phyloP scores from a whole-genome alignment of 495 filamentous ascomycete genomes.

The Lophium mytilinum region DNA sequence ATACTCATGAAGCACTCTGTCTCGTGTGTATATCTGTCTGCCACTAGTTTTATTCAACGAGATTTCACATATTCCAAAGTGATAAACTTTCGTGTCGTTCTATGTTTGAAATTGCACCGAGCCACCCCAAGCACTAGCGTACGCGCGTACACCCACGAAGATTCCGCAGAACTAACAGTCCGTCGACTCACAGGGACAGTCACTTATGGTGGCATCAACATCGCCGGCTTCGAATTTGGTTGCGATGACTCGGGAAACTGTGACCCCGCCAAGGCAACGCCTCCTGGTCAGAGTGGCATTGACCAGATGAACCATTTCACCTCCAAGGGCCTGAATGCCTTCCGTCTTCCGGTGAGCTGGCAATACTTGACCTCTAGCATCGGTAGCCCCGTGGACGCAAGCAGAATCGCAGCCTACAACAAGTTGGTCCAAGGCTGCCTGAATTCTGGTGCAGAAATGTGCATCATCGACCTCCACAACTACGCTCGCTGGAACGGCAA shows the following conservation, averaged over 20 bases:
- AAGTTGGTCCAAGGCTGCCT: slow-evolving; percentile 51
- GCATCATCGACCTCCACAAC: slow-evolving; percentile 55
- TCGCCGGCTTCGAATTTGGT: slow-evolving; percentile 45
- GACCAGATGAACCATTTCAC: slow-evolving; percentile 52
- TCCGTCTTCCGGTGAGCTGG: slow-evolving; percentile 49
- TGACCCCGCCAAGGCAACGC: slow-evolving; percentile 18
- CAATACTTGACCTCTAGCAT: slow-evolving; percentile 48
- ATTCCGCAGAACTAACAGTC: too few relatives aligned
- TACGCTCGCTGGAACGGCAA: slow-evolving; percentile 52
- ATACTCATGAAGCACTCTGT: too few relatives aligned
- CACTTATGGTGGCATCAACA: slow-evolving; percentile 36
- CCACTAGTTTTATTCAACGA: too few relatives aligned
- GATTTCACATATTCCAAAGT: too few relatives aligned
- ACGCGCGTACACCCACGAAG: too few relatives aligned
- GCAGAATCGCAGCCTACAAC: slow-evolving; percentile 48
- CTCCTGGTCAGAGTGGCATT: slow-evolving; percentile 22
- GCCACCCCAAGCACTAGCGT: too few relatives aligned
- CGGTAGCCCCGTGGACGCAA: slow-evolving; percentile 41
- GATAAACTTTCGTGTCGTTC: too few relatives aligned
- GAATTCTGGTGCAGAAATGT: slow-evolving; percentile 41
- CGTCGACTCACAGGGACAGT: slow-evolving; percentile 7
- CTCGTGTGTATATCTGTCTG: too few relatives aligned
- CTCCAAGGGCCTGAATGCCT: slow-evolving; percentile 46
- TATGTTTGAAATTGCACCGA: too few relatives aligned
- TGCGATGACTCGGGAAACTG: slow-evolving; percentile 43